phyloP scores from a whole-genome alignment of 345 rosid species.

The Populus davidiana region DNA sequence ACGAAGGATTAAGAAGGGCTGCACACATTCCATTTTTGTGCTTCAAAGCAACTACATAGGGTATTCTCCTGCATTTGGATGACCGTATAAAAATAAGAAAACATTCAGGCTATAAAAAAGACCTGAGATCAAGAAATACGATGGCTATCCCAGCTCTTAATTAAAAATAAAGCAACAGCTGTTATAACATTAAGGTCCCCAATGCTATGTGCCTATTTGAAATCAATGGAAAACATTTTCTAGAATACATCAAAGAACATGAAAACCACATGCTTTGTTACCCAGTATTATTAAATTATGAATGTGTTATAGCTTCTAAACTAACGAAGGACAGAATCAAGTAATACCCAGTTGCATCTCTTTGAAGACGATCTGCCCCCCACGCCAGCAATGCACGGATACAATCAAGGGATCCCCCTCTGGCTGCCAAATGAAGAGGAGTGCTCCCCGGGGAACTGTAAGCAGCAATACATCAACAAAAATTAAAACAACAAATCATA shows the following conservation, averaged over 20 bases:
- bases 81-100: conserved; percentile 1
- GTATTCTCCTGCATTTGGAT: conserved; percentile 68
- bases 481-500: background rate
- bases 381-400: conserved; percentile 84
- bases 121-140: background rate
- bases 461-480: conserved; percentile 24
- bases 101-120: background rate
- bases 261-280: background rate
- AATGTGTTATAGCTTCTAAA: background rate
- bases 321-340: background rate
- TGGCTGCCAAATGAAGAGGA: conserved; percentile 98
- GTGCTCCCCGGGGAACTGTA: conserved; percentile 84
- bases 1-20: conserved; percentile 79
- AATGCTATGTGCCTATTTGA: background rate
- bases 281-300: background rate
- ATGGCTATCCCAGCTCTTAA: background rate
- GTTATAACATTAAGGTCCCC: background rate
- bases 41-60: conserved; percentile 72
- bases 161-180: background rate
- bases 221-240: background rate
- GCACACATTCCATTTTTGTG: conserved; percentile 84
- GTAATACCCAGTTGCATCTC: conserved; percentile 87
- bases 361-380: conserved; percentile 95
- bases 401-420: conserved; percentile 96
- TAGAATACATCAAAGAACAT: background rate